These are phyloP conservation scores for Striga hermonthica DNA, from an alignment of 305 asterid species.

Conservation along the genomic window DNA sequence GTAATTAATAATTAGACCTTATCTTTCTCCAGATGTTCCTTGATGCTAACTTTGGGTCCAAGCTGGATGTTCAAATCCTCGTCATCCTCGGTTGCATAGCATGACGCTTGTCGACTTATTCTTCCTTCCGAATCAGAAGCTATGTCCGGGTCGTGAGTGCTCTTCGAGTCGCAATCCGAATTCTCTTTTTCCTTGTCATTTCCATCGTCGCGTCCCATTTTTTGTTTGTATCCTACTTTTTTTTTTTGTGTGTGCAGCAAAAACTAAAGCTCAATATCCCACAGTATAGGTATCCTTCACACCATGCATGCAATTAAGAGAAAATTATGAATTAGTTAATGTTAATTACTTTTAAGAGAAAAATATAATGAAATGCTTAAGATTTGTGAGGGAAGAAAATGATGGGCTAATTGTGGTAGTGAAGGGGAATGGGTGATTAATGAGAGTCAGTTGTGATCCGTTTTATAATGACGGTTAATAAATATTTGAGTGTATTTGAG, in stretches of 20 bases:
- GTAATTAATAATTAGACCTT: conserved; percentile 31
- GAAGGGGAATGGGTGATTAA: background rate
- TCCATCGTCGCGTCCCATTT: conserved; percentile 35
- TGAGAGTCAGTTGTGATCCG: conserved; percentile 10
- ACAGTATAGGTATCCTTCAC: background rate
- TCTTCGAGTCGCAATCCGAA: conserved; percentile 26
- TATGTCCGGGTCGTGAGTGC: conserved; percentile 28
- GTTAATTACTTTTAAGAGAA: background rate
- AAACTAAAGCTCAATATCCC: background rate
- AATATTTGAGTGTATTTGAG: no score
- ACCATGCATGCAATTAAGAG: background rate
- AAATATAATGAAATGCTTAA: background rate
- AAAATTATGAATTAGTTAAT: background rate
- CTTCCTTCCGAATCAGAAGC: conserved; percentile 36
- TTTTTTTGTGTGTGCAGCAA: no score
- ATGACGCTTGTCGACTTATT: conserved; percentile 35
- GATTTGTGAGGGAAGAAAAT: background rate
- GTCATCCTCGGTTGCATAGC: conserved; percentile 45
- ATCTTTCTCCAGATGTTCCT: conserved; percentile 54
- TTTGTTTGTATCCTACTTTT: background rate
- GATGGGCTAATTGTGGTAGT: background rate
- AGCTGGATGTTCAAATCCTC: conserved; percentile 43
- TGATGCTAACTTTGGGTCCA: conserved; percentile 48
- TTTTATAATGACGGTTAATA: no score
- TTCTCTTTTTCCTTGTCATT: conserved; percentile 19